These are phyloP conservation scores for Scytalidium lignicola DNA, from an alignment of 2,329 filamentous ascomycete genomes.

Conservation along the genomic window DNA sequence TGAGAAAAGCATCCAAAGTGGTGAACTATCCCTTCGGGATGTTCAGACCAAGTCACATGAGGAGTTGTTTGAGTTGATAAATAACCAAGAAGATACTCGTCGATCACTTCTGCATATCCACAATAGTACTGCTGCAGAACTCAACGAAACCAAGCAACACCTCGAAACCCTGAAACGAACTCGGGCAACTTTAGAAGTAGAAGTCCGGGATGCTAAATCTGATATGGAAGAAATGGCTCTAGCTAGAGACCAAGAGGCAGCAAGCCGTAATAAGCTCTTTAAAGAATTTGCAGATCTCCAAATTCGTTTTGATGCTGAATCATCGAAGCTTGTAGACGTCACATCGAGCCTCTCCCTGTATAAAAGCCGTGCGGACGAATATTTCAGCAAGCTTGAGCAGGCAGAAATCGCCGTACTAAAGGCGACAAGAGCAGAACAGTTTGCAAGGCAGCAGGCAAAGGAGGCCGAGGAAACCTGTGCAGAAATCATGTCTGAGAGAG, in stretches of 20 bases:
- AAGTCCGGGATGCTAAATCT: conserved; percentile 76
- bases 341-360: conserved; percentile 81
- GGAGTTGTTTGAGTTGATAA: conserved; percentile 87
- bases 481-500: conserved; percentile 83
- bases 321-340: conserved; percentile 78
- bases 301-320: conserved; percentile 85
- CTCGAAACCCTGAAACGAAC: conserved; percentile 84
- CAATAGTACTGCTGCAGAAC: conserved; percentile 77
- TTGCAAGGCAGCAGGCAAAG: conserved; percentile 81
- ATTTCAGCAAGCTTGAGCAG: conserved; percentile 95
- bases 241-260: conserved; percentile 78
- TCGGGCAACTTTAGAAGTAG: conserved; percentile 74
- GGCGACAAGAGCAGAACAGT: conserved; percentile 85
- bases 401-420: conserved; percentile 95
- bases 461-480: conserved; percentile 91
- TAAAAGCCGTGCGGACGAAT: conserved; percentile 89
- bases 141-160: conserved; percentile 79
- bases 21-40: conserved; percentile 83
- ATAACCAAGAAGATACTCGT: conserved; percentile 86
- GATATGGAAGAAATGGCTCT: conserved; percentile 77
- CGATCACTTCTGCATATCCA: conserved; percentile 77
- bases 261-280: conserved; percentile 82
- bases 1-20: conserved; percentile 80
- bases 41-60: conserved; percentile 91
- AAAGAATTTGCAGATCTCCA: conserved; percentile 92